Conservation (phyloP, 148 eudicot genomes). For the Silene latifolia region DNA sequence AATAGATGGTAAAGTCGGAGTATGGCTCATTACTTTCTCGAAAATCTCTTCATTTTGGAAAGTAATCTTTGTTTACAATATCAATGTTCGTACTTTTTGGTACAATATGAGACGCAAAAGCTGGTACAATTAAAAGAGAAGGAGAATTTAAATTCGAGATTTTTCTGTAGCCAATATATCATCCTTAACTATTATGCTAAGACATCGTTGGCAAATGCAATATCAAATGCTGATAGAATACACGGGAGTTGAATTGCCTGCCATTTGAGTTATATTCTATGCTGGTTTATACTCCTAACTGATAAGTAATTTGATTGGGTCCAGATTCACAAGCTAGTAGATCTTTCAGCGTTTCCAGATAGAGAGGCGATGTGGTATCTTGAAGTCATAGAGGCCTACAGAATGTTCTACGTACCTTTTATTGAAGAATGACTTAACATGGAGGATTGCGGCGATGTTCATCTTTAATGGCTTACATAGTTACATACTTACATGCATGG, state of each 20-base stretch:
- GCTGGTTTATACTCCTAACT: neutral
- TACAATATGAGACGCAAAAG: too few relatives aligned
- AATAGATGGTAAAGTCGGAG: neutral
- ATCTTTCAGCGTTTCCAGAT: constrained; percentile 74
- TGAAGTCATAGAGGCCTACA: constrained; percentile 82
- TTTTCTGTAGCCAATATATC: too few relatives aligned
- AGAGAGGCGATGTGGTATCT: constrained; percentile 96
- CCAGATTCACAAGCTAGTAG: constrained; percentile 92
- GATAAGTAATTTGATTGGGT: neutral
- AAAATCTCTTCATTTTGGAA: neutral
- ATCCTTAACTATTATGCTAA: too few relatives aligned
- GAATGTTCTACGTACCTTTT: constrained; percentile 62
- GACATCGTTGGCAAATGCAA: too few relatives aligned
- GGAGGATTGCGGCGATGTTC: neutral
- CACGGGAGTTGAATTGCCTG: too few relatives aligned
- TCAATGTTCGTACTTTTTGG: neutral
- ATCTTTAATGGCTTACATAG: neutral
- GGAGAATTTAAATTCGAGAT: too few relatives aligned
- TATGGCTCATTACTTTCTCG: neutral
- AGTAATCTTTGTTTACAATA: neutral
- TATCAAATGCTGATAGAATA: too few relatives aligned
- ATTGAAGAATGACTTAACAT: constrained; percentile 27
- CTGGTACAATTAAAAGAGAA: too few relatives aligned
- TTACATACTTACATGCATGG: too few relatives aligned
- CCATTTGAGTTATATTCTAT: too few relatives aligned